Evolutionary conservation across 108 stramenopile genomes (phyloP), one percentile per base, ranked within the genome.

Genomic region (Cyclostephanos tholiformis): DNA sequence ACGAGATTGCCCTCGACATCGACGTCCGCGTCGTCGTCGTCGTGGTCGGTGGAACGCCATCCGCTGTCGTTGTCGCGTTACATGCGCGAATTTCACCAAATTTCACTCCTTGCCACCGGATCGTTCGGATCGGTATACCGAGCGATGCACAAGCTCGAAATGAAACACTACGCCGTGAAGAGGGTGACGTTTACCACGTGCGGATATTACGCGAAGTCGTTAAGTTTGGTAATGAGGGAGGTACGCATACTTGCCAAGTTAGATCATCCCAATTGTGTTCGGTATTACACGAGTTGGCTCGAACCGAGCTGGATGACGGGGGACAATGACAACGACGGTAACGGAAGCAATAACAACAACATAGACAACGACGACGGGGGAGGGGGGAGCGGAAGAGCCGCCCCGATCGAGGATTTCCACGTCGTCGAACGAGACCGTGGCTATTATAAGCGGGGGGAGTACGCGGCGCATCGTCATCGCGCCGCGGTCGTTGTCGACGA

Each of bases 271-370:
- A 96, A 97, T 88, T 83, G 93, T 43, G 96, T 97, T 1, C 76
- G 95, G 49, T 97, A 97, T 66, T 96, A 96, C 78, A 95, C 95
- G 0, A 85, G 85, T 27, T 97, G 97, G 97, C 74, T 95, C 19
- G 97, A 97, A 72, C 95, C 95, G 1, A 89, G 80, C 44, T 95
- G 93, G 93, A 91, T 91, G 90, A 90, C 89, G 14, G 90, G 92
- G 0, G 72, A 67, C 25, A 69, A 82, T 17, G 64, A 51, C 16
- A 46, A 23, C 13, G 50, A 16, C 36, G 39, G 44, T 9, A 48
- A 46, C 23, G 41, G 60, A 4, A 4, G 32, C 32, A 32, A 32
- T 32, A 69, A 82, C 20, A 69, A 51, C 16, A 48, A 23, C 13
- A 38, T 16, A 23, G 39, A 43, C 14, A 49, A 46, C 19, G 41